Evolutionary conservation across 768 basidiomycete species (phyloP).

Genomic region (Daedaleopsis nitida): DNA sequence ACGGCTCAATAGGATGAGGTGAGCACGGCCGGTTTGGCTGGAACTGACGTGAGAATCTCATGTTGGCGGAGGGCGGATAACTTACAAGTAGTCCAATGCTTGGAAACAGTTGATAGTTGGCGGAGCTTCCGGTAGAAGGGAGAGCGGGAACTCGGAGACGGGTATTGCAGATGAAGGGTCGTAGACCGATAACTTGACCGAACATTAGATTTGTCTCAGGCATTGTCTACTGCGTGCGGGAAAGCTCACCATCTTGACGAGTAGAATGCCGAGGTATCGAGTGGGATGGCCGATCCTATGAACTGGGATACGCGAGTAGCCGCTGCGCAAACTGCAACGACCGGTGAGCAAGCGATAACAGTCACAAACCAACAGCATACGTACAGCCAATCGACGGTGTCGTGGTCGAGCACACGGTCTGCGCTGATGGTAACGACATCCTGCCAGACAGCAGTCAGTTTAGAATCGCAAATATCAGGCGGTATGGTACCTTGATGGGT

Average conservation of each 20-base stretch:
- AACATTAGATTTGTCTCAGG: not conserved
- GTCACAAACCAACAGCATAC: conserved; percentile 23
- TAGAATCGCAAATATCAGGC: not conserved
- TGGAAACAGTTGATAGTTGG: conserved; percentile 94
- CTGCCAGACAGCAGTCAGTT: conserved; percentile 34
- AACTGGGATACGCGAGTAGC: conserved; percentile 92
- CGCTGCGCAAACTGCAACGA: conserved; percentile 61
- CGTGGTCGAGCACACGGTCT: conserved; percentile 79
- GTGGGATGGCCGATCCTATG: conserved; percentile 69
- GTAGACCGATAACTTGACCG: conserved; percentile 74
- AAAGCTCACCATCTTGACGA: conserved; percentile 71
- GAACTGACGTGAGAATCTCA: not conserved
- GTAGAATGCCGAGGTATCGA: conserved; percentile 78
- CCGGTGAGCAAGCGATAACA: not conserved
- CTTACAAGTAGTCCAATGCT: conserved; percentile 89
- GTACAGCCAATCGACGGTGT: conserved; percentile 75
- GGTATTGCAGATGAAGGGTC: conserved; percentile 81
- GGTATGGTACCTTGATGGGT: conserved; percentile 44
- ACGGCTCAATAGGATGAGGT: conserved; percentile 81
- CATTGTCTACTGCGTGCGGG: not conserved
- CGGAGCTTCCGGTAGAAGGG: conserved; percentile 86
- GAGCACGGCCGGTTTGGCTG: conserved; percentile 93
- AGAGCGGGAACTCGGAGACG: conserved; percentile 74
- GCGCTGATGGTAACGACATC: conserved; percentile 82
- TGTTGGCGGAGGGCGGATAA: not conserved